Conservation (phyloP, 768 basidiomycete species). For the Termitomyces sp. region DNA sequence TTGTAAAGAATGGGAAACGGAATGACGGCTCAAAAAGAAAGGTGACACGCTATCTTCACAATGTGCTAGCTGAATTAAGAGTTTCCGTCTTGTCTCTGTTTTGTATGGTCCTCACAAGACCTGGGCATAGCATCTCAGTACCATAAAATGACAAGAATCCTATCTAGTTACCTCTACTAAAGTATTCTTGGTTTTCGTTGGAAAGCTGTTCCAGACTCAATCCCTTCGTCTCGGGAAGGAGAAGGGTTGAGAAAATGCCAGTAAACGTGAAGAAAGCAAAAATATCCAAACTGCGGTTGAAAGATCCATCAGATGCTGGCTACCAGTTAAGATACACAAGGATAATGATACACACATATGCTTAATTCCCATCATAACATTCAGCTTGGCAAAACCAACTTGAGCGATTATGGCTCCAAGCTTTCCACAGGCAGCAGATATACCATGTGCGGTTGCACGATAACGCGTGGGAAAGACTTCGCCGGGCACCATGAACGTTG, state of each 20-base stretch:
- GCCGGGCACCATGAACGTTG: constrained; percentile 78
- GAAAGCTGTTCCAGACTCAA: constrained; percentile 70
- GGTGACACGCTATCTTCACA: not conserved
- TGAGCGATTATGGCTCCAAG: constrained; percentile 80
- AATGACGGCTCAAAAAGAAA: not conserved
- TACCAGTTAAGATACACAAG: too few relatives aligned
- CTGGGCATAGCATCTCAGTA: not conserved
- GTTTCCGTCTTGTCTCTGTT: not conserved
- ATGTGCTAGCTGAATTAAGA: not conserved
- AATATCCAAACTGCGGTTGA: constrained; percentile 59
- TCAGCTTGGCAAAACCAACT: constrained; percentile 67
- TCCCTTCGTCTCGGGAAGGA: constrained; percentile 77
- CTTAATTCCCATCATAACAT: constrained; percentile 66
- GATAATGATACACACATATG: constrained; percentile 56
- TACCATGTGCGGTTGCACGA: constrained; percentile 81
- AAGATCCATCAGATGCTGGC: not conserved
- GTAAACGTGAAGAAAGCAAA: constrained; percentile 87
- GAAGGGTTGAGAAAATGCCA: constrained; percentile 76
- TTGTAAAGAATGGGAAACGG: not conserved
- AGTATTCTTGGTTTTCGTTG: constrained; percentile 63
- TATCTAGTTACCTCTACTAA: constrained; percentile 35
- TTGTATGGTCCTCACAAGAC: not conserved
- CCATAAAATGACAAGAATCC: not conserved
- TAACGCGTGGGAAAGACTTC: constrained; percentile 89
- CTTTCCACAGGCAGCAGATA: constrained; percentile 81